phyloP scores from a whole-genome alignment of 2,329 filamentous ascomycete genomes.

The Botrytis deweyae region DNA sequence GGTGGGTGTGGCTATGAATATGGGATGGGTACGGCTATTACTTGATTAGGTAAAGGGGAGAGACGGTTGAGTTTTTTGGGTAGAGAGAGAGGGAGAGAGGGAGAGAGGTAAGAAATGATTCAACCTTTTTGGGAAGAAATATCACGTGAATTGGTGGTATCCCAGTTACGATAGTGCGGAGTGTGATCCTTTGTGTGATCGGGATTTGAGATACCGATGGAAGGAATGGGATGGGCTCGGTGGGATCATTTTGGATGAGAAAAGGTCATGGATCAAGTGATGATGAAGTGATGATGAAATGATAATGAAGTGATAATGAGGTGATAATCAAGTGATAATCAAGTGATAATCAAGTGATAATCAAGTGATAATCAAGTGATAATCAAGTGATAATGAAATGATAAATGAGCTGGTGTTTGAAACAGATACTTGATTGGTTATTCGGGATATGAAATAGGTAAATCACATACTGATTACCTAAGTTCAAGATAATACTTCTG shows the following conservation, averaged over 20 bases:
- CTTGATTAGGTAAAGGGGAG: neutral
- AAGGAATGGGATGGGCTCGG: too few species aligned
- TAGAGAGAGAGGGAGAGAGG: neutral
- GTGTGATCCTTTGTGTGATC: neutral
- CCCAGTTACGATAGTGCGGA: too few species aligned
- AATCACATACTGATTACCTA: neutral
- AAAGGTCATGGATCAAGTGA: neutral
- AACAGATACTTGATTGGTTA: neutral
- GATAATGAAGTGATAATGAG: too few species aligned
- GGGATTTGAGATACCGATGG: neutral
- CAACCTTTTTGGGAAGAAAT: neutral
- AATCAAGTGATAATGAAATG: neutral
- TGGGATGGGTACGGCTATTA: neutral
- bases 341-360: neutral
- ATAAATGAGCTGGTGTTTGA: neutral
- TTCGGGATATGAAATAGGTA: neutral
- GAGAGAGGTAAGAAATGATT: too few species aligned
- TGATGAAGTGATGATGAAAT: too few species aligned
- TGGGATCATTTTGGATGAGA: neutral
- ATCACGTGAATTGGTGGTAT: slow-evolving; percentile 4
- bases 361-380: too few species aligned
- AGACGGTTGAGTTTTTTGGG: neutral
- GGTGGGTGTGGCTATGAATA: too few species aligned
- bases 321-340: neutral
- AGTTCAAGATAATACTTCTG: too few species aligned